Percentiles rank a stretch among this genome's conserved stretches.
Conservation (phyloP, 208 protist genomes). For the Tritrichomonas musculus region DNA sequence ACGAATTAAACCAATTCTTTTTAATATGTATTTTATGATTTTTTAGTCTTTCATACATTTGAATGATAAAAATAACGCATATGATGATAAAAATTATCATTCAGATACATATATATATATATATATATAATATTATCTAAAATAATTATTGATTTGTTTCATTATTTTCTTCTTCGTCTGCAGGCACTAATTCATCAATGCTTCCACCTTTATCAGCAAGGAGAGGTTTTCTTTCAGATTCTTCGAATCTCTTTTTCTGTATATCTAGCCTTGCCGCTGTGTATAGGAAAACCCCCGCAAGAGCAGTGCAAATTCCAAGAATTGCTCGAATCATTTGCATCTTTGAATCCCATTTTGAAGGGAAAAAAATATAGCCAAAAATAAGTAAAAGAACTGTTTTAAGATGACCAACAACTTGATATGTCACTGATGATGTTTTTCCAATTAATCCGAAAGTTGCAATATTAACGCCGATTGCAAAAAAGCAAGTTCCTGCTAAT, state of each 20-base stretch:
- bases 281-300: background rate
- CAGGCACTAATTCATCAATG: no score
- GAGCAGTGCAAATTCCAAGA: background rate
- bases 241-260: background rate
- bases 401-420: slow-evolving; percentile 43
- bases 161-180: no score
- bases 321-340: background rate
- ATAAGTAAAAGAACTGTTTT: slow-evolving; percentile 40
- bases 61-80: no score
- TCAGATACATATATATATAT: no score
- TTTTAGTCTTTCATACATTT: no score
- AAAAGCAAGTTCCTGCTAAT: slow-evolving; percentile 30
- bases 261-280: background rate
- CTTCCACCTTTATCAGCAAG: no score
- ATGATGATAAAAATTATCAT: no score
- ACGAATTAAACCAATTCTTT: no score
- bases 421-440: slow-evolving; percentile 43
- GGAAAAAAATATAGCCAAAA: slow-evolving; percentile 32
- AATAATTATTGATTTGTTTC: no score
- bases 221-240: no score
- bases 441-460: slow-evolving; percentile 41
- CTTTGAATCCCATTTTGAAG: background rate
- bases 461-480: slow-evolving; percentile 40
- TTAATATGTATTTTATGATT: no score
- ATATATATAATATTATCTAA: no score